These are phyloP conservation scores for Aspergillus sp. DNA, from an alignment of 2,329 filamentous ascomycete genomes.

Conservation along the genomic window DNA sequence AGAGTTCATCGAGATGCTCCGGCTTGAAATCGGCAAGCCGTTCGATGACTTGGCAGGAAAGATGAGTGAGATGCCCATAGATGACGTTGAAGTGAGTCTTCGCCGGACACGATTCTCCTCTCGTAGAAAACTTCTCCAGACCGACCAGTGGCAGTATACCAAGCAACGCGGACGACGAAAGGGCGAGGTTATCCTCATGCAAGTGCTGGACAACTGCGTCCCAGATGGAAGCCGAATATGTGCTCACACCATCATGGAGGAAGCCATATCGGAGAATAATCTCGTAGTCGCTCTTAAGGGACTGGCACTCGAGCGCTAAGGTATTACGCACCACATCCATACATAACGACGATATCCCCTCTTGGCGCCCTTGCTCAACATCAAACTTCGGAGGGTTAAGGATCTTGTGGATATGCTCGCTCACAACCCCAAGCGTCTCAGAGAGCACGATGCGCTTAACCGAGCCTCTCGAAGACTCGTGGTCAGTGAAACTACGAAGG, in stretches of 20 bases:
- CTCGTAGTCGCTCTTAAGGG: constrained; percentile 58
- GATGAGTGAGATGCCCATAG: constrained; percentile 52
- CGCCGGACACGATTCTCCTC: constrained; percentile 35
- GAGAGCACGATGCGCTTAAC: constrained; percentile 40
- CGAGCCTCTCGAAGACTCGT: constrained; percentile 35
- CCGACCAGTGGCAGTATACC: constrained; percentile 62
- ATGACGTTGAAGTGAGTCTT: constrained; percentile 70
- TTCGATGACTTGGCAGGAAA: constrained; percentile 66
- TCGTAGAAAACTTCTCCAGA: constrained; percentile 61
- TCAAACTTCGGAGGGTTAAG: constrained; percentile 47
- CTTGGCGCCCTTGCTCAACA: constrained; percentile 38
- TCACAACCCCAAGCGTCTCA: constrained; percentile 40
- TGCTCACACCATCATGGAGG: constrained; percentile 58
- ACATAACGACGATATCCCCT: constrained; percentile 46
- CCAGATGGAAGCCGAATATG: constrained; percentile 69
- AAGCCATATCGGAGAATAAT: constrained; percentile 52
- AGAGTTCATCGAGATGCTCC: constrained; percentile 59
- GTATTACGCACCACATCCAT: constrained; percentile 58
- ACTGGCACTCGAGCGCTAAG: constrained; percentile 61
- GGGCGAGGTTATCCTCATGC: constrained; percentile 54
- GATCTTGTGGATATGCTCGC: constrained; percentile 45
- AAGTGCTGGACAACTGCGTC: constrained; percentile 63
- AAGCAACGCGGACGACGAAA: constrained; percentile 66
- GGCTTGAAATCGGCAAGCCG: constrained; percentile 67
- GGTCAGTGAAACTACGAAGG: constrained; percentile 39